Evolutionary conservation across 208 protist species (phyloP), one percentile per base, ranked within the genome.

Genomic region (Leishmania martiniquensis): DNA sequence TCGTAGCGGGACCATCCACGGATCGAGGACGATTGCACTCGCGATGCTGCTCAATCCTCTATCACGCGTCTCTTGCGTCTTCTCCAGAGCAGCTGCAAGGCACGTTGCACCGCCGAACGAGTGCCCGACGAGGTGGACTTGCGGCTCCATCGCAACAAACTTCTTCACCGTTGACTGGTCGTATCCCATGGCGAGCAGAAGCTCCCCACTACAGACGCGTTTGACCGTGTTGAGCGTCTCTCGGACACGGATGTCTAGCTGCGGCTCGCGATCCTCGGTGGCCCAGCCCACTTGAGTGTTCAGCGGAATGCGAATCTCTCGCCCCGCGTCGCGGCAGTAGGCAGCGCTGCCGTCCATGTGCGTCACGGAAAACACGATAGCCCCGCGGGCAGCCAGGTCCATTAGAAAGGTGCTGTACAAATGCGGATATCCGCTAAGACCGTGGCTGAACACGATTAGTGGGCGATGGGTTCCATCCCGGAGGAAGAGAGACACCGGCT

Each of bases 101-200:
- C 75, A 89, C 10, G 94, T 93, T 9, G 94, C 79, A 2, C 89
- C 94, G 54, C 94, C 94, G 77, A 97, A 97, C 52, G 93, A 97
- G 77, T 97, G 93, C 7, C 93, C 93, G 7, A 88, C 72, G 1
- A 97, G 79, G 54, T 87, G 76, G 4, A 94, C 47, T n/a, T 57
- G 67, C 17, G 73, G 77, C 10, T 80, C 49, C 39, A 54, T 25
- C 17, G 45, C 59, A 10, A 88, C 6, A 76, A 83, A 94, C 12
- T 22, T 25, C 1, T 82, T n/a, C 59, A 90, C 77, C n/a, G 91
- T 83, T 10, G 60, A 45, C 39, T 70, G 29, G 1, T 71, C 49
- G 65, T 82, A 90, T 25, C 85, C 88, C 6, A 93, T 10, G 0
- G n/a, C 45, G 42, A 37, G 65, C 77, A 91, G 85, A 54, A 93